phyloP scores from a whole-genome alignment of 257 asterid genomes.

The Datura wrightii region DNA sequence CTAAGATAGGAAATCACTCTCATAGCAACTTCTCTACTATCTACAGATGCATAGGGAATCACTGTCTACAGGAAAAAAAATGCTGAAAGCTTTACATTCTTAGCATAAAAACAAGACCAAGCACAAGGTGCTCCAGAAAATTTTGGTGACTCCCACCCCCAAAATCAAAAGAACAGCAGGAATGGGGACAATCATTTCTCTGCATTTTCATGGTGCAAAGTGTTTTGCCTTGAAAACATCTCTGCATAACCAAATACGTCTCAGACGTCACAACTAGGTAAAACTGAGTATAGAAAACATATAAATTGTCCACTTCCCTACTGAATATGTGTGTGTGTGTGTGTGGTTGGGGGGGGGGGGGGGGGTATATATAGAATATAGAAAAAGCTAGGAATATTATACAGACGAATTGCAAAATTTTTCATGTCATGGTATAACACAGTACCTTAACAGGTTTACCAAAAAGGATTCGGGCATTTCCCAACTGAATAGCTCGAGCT shows the following conservation, averaged over 20 bases:
- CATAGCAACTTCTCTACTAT: too few relatives aligned
- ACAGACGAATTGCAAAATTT: background rate
- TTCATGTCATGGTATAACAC: background rate
- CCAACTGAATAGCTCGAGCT: constrained; percentile 82
- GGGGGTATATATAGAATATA: too few relatives aligned
- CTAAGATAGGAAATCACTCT: too few relatives aligned
- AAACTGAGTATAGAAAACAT: too few relatives aligned
- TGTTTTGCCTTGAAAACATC: too few relatives aligned
- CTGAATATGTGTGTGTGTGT: background rate
- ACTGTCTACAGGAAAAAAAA: too few relatives aligned
- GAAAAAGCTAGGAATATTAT: background rate
- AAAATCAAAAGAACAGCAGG: background rate
- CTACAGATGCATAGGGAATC: too few relatives aligned
- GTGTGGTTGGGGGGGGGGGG: background rate
- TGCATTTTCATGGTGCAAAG: background rate
- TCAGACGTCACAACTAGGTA: too few relatives aligned
- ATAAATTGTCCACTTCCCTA: background rate
- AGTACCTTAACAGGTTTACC: constrained; percentile 74
- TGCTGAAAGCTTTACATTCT: too few relatives aligned
- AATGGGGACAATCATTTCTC: background rate
- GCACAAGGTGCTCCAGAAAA: background rate
- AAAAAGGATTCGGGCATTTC: constrained; percentile 65
- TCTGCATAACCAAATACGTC: too few relatives aligned
- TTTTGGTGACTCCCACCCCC: background rate
- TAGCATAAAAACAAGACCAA: background rate